Evolutionary conservation across 2,329 filamentous ascomycete genomes (phyloP), one percentile per base, ranked within the genome.

Genomic region (Apiospora sp.): DNA sequence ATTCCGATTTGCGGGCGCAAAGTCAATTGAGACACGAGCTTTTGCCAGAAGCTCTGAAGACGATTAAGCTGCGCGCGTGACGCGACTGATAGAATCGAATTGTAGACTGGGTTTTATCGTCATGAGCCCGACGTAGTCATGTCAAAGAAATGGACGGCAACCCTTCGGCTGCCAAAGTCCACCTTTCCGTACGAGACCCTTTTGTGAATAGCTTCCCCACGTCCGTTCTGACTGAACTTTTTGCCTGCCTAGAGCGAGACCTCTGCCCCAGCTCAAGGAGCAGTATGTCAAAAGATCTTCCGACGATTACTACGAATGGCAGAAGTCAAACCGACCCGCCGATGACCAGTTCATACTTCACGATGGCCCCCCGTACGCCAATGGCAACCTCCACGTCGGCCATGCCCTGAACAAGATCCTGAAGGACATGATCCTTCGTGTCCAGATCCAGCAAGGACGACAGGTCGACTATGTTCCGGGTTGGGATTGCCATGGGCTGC

Each of bases 401-500:
- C 96, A 99, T 86, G 95, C 96, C 48, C 86, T 99, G 80, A 99
- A 99, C 84, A 99, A 99, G 84, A 92, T 98, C 77, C 87, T 98
- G 73, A 99, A 99, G 86, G 96, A 99, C 83, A 93, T 98, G 79
- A 94, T 97, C 74, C 88, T 95, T 77, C 90, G 96, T 54, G 91
- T 92, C 74, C 91, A 98, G 84, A 85, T 98, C 73, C 91, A 93
- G 74, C 89, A 92, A 79, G 96, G 94, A 24, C 92, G 89, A 76
- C 88, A 90, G 74, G 92, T 98, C 46, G 87, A 91, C 51, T 99
- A 97, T 79, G 87, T 95, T 22, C 96, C 96, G 2, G 96, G 96
- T 67, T 99, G 96, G 96, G 97, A 99, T 81, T 99, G 96, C 76
- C 96, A 99, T 85, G 96, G 96, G 0, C 88, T 99, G 68, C 96